Evolutionary conservation across 345 rosid genomes (phyloP).

Genomic region (Capsella bursapastoris): DNA sequence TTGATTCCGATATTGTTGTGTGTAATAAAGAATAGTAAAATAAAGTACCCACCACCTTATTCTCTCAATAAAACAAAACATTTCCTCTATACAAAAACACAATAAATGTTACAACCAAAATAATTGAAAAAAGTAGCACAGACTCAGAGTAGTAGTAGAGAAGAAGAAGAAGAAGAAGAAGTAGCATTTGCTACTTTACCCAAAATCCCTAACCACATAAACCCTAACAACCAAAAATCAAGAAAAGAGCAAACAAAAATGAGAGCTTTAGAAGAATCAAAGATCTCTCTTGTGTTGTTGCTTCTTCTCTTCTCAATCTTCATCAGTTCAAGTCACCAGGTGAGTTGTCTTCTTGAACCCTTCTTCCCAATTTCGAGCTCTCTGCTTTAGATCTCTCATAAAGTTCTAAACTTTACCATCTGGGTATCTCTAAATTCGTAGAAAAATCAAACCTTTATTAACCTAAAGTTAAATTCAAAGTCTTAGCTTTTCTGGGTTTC

Average conservation of each 20-base stretch:
- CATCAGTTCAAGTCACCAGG: slow-evolving; percentile 50
- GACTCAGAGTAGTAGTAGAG: not conserved
- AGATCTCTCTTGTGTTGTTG: slow-evolving; percentile 44
- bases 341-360: slow-evolving; percentile 26
- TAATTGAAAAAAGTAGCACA: slow-evolving; percentile 41
- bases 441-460: slow-evolving; percentile 37
- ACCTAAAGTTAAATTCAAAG: slow-evolving; percentile 17
- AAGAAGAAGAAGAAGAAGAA: slow-evolving; percentile 7
- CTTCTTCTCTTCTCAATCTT: slow-evolving; percentile 47
- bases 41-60: slow-evolving; percentile 29
- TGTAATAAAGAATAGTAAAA: slow-evolving; percentile 33
- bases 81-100: not conserved
- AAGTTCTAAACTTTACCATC: slow-evolving; percentile 1
- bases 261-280: slow-evolving; percentile 43
- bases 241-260: slow-evolving; percentile 20
- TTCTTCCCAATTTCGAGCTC: not conserved
- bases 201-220: slow-evolving; percentile 32
- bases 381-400: slow-evolving; percentile 40
- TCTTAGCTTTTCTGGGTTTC: slow-evolving; percentile 19
- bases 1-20: slow-evolving; percentile 34
- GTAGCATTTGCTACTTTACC: slow-evolving; percentile 33
- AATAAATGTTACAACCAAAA: slow-evolving; percentile 43
- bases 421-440: slow-evolving; percentile 41
- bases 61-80: slow-evolving; percentile 26
- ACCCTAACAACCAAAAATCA: slow-evolving; percentile 13